Conservation (phyloP, 2,329 filamentous ascomycete genomes). For the Neocatenulostroma microsporum region DNA sequence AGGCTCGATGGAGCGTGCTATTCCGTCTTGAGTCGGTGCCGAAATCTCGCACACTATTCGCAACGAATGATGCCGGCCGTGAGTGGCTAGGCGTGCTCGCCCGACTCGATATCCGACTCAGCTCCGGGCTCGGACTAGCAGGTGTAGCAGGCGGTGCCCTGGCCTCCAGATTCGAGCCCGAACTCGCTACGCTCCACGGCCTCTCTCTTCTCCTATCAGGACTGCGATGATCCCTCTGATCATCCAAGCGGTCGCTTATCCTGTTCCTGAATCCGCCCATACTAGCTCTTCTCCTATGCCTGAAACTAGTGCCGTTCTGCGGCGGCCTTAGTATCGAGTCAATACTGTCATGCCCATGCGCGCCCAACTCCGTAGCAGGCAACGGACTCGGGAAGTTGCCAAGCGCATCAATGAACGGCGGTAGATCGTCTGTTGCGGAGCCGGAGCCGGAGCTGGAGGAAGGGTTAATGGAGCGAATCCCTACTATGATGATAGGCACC, state of each 20-base stretch:
- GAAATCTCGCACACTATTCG: slow-evolving; percentile 26
- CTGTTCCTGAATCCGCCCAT: slow-evolving; percentile 42
- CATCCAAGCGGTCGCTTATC: slow-evolving; percentile 35
- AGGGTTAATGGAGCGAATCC: slow-evolving; percentile 58
- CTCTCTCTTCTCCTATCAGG: slow-evolving; percentile 34
- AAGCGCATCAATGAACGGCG: slow-evolving; percentile 45
- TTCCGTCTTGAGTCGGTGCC: slow-evolving; percentile 23
- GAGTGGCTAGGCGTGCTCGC: slow-evolving; percentile 27
- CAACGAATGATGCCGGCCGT: slow-evolving; percentile 26
- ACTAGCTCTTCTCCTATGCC: slow-evolving; percentile 46
- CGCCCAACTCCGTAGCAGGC: slow-evolving; percentile 24
- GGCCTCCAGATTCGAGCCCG: slow-evolving; percentile 35
- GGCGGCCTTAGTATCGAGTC: slow-evolving; percentile 46
- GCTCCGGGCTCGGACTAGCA: slow-evolving; percentile 47
- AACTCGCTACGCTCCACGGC: slow-evolving; percentile 29
- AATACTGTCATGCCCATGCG: slow-evolving; percentile 38
- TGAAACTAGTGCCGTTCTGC: slow-evolving; percentile 49
- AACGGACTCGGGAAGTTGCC: slow-evolving; percentile 39
- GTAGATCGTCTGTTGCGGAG: slow-evolving; percentile 38
- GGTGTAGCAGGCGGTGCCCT: slow-evolving; percentile 57
- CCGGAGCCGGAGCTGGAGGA: slow-evolving; percentile 33
- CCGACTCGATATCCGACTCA: slow-evolving; percentile 41
- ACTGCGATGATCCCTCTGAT: slow-evolving; percentile 45
- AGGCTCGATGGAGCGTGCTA: slow-evolving; percentile 22
- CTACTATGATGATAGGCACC: slow-evolving; percentile 62